Conservation (phyloP, 2,329 filamentous ascomycete genomes). For the Stagonosporopsis rhizophila region DNA sequence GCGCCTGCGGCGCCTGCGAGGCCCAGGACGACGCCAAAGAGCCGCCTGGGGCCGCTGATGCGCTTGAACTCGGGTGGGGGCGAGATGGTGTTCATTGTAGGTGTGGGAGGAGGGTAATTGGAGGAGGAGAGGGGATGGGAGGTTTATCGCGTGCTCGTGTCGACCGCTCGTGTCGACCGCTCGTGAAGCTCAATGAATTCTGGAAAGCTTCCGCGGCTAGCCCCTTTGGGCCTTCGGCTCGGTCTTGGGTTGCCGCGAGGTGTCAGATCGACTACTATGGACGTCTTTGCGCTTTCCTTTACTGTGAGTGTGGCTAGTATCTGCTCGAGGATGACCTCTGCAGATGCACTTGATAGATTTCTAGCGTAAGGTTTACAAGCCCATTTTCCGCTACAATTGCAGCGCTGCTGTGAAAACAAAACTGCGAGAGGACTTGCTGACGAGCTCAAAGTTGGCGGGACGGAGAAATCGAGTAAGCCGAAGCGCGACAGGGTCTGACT, state of each 20-base stretch:
- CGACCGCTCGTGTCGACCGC: constrained; percentile 7
- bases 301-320: no score
- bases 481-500: constrained; percentile 2
- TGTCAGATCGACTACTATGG: not conserved
- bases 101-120: not conserved
- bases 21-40: constrained; percentile 42
- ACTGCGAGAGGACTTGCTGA: not conserved
- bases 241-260: not conserved
- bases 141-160: constrained; percentile 3
- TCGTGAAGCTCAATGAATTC: constrained; percentile 13
- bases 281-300: not conserved
- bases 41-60: constrained; percentile 38
- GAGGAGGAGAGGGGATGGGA: not conserved
- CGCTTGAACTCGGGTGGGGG: constrained; percentile 41
- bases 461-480: constrained; percentile 22
- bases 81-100: constrained; percentile 46
- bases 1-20: constrained; percentile 39
- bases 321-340: no score
- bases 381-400: not conserved
- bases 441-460: not conserved
- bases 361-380: not conserved
- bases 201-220: no score
- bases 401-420: not conserved
- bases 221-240: no score
- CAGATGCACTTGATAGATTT: no score